Evolutionary conservation across 805 yeast species (phyloP), one percentile per base, ranked within the genome.

Genomic region (Saccharomycopsis guyanensis): DNA sequence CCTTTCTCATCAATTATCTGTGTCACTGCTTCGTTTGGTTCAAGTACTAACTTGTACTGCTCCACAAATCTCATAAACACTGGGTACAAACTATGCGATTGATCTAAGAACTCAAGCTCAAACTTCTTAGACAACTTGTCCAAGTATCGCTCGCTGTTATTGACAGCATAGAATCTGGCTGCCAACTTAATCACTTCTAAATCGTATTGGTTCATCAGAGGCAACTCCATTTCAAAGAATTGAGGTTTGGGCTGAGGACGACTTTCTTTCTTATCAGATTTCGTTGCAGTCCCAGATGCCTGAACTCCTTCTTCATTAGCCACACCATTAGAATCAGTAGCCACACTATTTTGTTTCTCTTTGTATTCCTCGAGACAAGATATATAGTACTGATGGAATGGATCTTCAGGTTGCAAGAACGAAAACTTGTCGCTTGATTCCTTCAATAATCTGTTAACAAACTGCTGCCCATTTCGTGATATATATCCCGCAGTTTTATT

Each of bases 401-500:
- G 74, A 60, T 83, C 76, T 2, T 63, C 66, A 1, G 68, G 69
- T 16, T 68, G 59, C 4, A 88, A 60, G 56, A 89, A 89, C n/a
- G 73, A 65, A 60, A 87, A 85, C 25, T 69, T 67, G 42, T 71
- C 71, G 4, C 64, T 59, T 13, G 66, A 60, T 52, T 79, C 78
- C 32, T 64, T 66, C 32, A 62, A 63, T 15, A 64, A 63, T 47
- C 86, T 71, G 42, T 82, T 66, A 7, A 66, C 93, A 62, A 86
- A 85, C 1, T 73, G 65, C 1, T 59, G 56, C 0, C 95, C 96
- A 57, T 86, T 83, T 51, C 82, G 69, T 24, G 64, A 54, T 4
- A 88, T 86, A 56, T 82, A 86, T 3, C 68, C 74, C 0, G 82
- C 87, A 0, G 95, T 84, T 57, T 82, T 84, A 42, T 75, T 79